Conservation (phyloP, 192 early-diverging fungal genomes). For the Coemansia sp. region DNA sequence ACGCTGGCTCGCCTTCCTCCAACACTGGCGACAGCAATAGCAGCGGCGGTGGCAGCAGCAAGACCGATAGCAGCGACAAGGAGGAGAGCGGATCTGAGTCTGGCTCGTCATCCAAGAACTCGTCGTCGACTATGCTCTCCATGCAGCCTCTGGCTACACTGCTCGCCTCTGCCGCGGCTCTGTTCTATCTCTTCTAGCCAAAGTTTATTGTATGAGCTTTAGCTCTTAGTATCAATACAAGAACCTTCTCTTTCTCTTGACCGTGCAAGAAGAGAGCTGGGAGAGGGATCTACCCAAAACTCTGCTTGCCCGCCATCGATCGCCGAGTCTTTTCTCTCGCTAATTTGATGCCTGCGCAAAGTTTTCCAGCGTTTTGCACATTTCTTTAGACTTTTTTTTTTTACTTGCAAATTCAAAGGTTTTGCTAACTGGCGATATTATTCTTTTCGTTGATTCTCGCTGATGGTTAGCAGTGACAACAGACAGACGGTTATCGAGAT, state of each 20-base stretch:
- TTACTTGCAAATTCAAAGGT: neutral
- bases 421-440: no score
- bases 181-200: constrained; percentile 13
- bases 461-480: constrained; percentile 1
- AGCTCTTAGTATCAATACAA: neutral
- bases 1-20: constrained; percentile 19
- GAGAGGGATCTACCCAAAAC: no score
- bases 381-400: neutral
- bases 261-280: no score
- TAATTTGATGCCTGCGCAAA: no score
- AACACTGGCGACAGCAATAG: constrained; percentile 11
- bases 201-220: neutral
- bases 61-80: neutral
- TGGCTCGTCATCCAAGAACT: neutral
- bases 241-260: neutral
- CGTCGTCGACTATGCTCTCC: neutral
- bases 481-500: constrained; percentile 46
- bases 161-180: constrained; percentile 6
- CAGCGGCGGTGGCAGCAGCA: neutral
- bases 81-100: constrained; percentile 2
- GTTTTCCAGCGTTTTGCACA: no score
- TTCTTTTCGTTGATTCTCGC: neutral
- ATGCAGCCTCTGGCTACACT: constrained; percentile 13
- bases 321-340: no score
- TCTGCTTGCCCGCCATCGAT: no score